Percentiles rank a stretch among this genome's conserved stretches.
Conservation (phyloP, 2,329 filamentous ascomycete genomes). For the Colletotrichum sidae region DNA sequence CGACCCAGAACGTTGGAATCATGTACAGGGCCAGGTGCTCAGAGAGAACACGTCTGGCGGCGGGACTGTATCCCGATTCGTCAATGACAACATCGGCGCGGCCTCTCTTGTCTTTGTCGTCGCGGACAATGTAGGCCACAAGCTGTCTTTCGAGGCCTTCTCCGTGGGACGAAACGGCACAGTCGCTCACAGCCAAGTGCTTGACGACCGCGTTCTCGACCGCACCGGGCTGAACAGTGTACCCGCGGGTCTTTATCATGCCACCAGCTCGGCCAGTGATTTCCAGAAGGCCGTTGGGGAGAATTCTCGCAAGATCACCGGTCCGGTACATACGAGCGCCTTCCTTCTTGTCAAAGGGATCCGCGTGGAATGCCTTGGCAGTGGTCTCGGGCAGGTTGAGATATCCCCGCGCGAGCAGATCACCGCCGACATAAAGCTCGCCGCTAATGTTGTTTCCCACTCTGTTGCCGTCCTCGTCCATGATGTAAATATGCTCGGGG, state of each 20-base stretch:
- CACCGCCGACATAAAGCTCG: conserved; percentile 82
- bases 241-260: conserved; percentile 86
- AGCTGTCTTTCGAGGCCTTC: conserved; percentile 81
- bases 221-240: conserved; percentile 81
- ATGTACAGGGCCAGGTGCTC: conserved; percentile 82
- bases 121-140: conserved; percentile 80
- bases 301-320: conserved; percentile 75
- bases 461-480: conserved; percentile 75
- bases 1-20: conserved; percentile 83
- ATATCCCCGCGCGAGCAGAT: conserved; percentile 79
- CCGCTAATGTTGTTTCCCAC: conserved; percentile 73
- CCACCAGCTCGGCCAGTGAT: conserved; percentile 81
- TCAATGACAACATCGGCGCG: conserved; percentile 75
- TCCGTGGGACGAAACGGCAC: conserved; percentile 78
- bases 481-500: conserved; percentile 76
- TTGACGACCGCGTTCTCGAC: conserved; percentile 79
- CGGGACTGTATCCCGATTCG: conserved; percentile 77
- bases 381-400: conserved; percentile 84
- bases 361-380: conserved; percentile 74
- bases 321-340: conserved; percentile 80
- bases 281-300: conserved; percentile 76
- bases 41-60: conserved; percentile 73
- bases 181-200: conserved; percentile 76
- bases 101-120: conserved; percentile 67
- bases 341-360: conserved; percentile 70